Evolutionary conservation across 805 yeast genomes (phyloP).

Genomic region (Maudiozyma turicensis): DNA sequence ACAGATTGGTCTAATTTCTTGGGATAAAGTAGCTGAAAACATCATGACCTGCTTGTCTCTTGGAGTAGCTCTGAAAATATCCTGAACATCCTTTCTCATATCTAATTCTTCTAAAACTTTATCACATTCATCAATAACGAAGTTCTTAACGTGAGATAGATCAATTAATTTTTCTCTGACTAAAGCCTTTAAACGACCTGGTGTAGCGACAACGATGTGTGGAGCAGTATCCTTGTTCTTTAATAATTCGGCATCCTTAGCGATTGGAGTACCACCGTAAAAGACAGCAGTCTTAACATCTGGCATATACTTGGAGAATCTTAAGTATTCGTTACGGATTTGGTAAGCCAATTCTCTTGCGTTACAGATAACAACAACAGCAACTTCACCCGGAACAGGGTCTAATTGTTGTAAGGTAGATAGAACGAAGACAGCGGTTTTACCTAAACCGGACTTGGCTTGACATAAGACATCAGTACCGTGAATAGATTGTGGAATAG

Average conservation of each 20-base stretch:
- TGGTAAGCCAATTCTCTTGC: constrained; percentile 98
- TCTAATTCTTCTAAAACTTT: constrained; percentile 84
- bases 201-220: constrained; percentile 94
- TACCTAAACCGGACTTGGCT: constrained; percentile 99
- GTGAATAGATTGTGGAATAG: constrained; percentile 94
- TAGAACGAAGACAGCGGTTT: constrained; percentile 94
- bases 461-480: constrained; percentile 98
- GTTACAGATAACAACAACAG: constrained; percentile 92
- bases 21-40: constrained; percentile 94
- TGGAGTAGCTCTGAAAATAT: constrained; percentile 93
- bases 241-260: constrained; percentile 76
- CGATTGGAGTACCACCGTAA: constrained; percentile 88
- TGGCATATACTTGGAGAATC: constrained; percentile 97
- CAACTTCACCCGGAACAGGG: constrained; percentile 93
- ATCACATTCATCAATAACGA: constrained; percentile 97
- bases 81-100: constrained; percentile 98
- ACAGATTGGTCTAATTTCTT: constrained; percentile 92
- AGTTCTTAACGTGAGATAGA: constrained; percentile 81
- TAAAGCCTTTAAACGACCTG: constrained; percentile 92
- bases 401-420: constrained; percentile 95
- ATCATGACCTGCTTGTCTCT: constrained; percentile 98
- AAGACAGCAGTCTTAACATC: constrained; percentile 94
- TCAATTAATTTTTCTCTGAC: constrained; percentile 86
- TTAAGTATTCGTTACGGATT: constrained; percentile 91
- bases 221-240: constrained; percentile 92